These are phyloP conservation scores for Canavalia gladiata DNA, from an alignment of 306 rosid species.

Conservation along the genomic window DNA sequence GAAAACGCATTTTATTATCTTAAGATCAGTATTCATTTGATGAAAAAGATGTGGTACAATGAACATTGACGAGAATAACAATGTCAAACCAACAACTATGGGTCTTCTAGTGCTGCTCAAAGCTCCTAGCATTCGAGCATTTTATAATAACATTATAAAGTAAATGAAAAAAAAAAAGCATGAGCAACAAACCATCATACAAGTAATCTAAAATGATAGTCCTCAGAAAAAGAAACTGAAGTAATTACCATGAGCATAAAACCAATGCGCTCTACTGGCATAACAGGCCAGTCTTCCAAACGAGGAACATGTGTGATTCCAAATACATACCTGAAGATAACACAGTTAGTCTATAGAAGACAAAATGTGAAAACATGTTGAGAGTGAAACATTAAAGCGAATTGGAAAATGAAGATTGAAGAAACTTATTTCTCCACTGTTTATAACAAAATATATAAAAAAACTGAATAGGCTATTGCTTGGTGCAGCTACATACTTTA, in stretches of 20 bases:
- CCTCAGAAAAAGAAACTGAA: not conserved
- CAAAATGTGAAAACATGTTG: not conserved
- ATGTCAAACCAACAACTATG: constrained; percentile 15
- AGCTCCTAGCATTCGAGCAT: not conserved
- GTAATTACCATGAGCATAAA: constrained; percentile 76
- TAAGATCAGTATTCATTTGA: constrained; percentile 17
- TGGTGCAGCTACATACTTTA: constrained; percentile 17
- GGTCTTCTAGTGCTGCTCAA: not conserved
- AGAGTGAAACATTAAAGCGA: constrained; percentile 10
- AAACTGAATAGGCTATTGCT: not conserved
- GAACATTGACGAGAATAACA: constrained; percentile 14
- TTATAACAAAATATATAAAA: constrained; percentile 2
- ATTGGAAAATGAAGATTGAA: constrained; percentile 8
- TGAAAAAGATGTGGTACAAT: not conserved
- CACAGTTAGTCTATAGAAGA: constrained; percentile 32
- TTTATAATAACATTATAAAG: not conserved
- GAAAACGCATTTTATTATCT: not conserved
- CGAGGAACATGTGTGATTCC: constrained; percentile 87
- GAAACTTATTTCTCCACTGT: not conserved
- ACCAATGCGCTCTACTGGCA: constrained; percentile 93
- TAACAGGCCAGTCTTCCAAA: constrained; percentile 95
- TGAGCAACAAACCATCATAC: not conserved
- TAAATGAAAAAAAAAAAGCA: not conserved
- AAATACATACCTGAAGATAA: constrained; percentile 76
- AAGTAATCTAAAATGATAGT: constrained; percentile 3